phyloP scores from a whole-genome alignment of 257 asterid species.

The Solanum sparsipilum region DNA sequence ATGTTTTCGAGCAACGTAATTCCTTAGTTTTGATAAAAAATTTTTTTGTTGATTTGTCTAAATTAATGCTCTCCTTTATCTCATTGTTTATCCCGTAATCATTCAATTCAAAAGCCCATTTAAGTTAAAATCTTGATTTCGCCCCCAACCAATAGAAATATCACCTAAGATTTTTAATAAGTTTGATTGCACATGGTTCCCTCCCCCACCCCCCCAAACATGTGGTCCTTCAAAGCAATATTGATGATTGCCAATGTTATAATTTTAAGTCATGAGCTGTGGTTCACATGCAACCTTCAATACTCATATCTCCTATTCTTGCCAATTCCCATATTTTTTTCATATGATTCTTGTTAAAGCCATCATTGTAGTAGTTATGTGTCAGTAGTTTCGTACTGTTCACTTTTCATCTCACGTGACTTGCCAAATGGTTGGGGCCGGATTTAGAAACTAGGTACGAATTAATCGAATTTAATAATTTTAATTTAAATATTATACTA shows the following conservation, averaged over 20 bases:
- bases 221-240: neutral
- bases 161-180: neutral
- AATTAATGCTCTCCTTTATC: too few species aligned
- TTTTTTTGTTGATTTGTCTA: too few species aligned
- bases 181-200: neutral
- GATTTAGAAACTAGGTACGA: neutral
- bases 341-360: neutral
- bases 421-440: neutral
- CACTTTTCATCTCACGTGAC: neutral
- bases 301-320: neutral
- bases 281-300: neutral
- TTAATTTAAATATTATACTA: neutral
- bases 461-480: neutral
- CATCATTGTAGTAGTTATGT: neutral
- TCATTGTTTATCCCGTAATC: too few species aligned
- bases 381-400: neutral
- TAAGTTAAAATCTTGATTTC: neutral
- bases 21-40: too few species aligned
- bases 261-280: neutral
- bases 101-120: neutral
- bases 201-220: neutral
- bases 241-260: neutral
- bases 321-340: neutral
- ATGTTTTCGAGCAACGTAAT: too few species aligned
- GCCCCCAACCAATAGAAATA: neutral